Base-by-base conservation (phyloP, 768 basidiomycete species). In the Russula lepida region DNA sequence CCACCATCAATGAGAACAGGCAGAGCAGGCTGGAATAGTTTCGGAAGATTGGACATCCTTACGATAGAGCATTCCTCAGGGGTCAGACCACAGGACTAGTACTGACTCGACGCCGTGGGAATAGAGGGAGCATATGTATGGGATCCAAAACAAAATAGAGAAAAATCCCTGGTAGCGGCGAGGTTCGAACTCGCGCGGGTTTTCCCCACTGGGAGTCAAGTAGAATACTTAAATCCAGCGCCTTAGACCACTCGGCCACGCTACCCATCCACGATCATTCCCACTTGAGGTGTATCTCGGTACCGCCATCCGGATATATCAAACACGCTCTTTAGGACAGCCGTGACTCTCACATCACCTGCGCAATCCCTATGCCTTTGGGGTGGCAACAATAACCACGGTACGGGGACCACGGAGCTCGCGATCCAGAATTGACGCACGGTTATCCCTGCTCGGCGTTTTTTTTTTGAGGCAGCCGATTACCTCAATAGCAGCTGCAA, bases 211-310 rank as follows among this genome's bases (percentile, higher is more conserved):
- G 84, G 86, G 85, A 88, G 80, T 82, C 85, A 85, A 73, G 68
- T 11, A 28, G 15, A 33, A 57, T 25, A 65, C 86, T 88, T 89
- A 88, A 88, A 86, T 86, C 86, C 85, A 86, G 88, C 86, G 84
- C 86, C 86, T 88, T 88, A 87, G 85, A 87, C 85, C 86, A 86
- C 86, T 88, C 86, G 86, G 86, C 84, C 86, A 88, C 83, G 81
- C 82, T 83, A 78, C 78, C 78, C 2, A 62, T 46, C 61, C 35
- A 0, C n/a, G 41, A 17, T 2, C 7, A 4, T 0, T 8, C 4
- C 9, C 6, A 8, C 12, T 44, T 17, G 11, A n/a, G 13, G 1
- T n/a, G 0, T 33, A 55, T 23, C 1, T 3, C 23, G 17, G 23
- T 27, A 17, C 46, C 0, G 25, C n/a, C 4, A 12, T 52, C 50